These are phyloP conservation scores for Euphorbia celastroides DNA, from an alignment of 441 rosid species.

Conservation along the genomic window DNA sequence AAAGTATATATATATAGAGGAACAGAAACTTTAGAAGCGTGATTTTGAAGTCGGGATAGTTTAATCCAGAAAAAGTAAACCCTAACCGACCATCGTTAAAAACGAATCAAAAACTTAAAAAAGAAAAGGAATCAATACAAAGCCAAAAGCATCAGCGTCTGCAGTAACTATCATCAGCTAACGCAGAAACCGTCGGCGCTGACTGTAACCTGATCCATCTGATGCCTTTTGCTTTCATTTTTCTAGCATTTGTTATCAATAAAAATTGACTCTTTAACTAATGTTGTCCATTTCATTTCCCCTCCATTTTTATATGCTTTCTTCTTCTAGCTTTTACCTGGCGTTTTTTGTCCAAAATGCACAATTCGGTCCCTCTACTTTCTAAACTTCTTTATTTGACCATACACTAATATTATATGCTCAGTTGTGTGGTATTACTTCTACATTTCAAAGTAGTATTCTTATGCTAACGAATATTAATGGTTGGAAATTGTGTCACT, in stretches of 20 bases:
- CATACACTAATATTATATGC: too few relatives aligned
- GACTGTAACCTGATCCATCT: conserved; percentile 21
- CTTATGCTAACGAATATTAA: not conserved
- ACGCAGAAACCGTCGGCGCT: conserved; percentile 28
- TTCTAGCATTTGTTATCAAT: not conserved
- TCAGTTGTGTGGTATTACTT: too few relatives aligned
- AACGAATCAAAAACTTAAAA: conserved; percentile 36
- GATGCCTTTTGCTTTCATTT: not conserved
- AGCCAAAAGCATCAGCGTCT: conserved; percentile 20
- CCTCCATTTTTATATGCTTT: not conserved
- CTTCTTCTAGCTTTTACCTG: not conserved
- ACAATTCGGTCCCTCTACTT: not conserved
- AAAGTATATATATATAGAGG: conserved; percentile 10
- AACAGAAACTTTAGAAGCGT: conserved; percentile 53
- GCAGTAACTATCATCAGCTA: conserved; percentile 17
- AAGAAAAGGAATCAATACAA: conserved; percentile 13
- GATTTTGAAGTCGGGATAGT: conserved; percentile 40
- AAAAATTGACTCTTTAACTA: conserved; percentile 24
- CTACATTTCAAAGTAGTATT: too few relatives aligned
- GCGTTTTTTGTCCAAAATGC: not conserved
- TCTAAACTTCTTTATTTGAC: not conserved
- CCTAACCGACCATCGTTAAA: conserved; percentile 38
- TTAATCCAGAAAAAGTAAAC: conserved; percentile 24
- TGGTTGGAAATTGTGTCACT: too few relatives aligned
- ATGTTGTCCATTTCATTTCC: not conserved